These are phyloP conservation scores for Cladophialophora yegresii DNA, from an alignment of 2,329 filamentous ascomycete species.

Conservation along the genomic window DNA sequence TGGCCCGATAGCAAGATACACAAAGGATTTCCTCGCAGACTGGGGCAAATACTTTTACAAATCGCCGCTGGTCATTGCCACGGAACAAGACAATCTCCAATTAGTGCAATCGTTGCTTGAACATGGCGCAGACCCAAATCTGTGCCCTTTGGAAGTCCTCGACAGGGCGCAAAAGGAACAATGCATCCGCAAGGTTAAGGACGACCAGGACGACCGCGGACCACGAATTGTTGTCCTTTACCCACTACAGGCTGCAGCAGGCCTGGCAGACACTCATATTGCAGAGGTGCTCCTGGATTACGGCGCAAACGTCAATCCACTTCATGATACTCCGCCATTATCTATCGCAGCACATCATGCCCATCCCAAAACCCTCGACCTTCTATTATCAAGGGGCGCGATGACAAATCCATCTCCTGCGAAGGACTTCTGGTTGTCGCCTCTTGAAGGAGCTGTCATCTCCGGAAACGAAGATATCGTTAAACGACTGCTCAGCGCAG, in stretches of 20 bases:
- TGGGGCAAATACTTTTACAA: neutral
- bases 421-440: neutral
- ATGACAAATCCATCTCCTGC: neutral
- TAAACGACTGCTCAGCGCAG: constrained; percentile 1
- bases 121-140: constrained; percentile 7
- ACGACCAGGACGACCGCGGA: neutral
- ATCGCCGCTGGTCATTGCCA: constrained; percentile 6
- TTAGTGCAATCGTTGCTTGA: constrained; percentile 1
- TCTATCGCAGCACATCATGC: constrained; percentile 5
- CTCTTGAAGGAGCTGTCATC: constrained; percentile 10
- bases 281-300: neutral
- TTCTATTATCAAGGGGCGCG: neutral
- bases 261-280: neutral
- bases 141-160: neutral
- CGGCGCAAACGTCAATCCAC: neutral
- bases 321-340: constrained; percentile 1
- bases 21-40: neutral
- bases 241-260: constrained; percentile 8
- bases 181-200: neutral
- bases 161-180: neutral
- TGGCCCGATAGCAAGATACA: neutral
- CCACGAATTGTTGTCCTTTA: neutral
- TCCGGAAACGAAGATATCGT: neutral
- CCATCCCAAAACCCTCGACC: neutral
- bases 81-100: neutral